Evolutionary conservation across 192 early-diverging fungal genomes (phyloP), one percentile per base, ranked within the genome.

Genomic region (Helicostylum pulchrum): DNA sequence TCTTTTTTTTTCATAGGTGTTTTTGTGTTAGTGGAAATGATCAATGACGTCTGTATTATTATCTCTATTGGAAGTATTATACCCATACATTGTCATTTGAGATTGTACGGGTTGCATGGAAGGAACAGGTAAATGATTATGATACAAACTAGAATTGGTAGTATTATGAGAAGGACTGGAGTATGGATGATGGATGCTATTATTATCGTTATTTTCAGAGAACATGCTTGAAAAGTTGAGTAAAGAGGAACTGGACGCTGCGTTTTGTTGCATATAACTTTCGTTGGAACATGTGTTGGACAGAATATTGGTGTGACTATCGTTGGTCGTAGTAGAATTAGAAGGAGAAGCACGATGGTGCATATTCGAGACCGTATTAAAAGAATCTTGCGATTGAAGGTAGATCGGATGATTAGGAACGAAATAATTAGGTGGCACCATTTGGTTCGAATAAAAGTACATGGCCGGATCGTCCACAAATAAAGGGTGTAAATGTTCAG

Each of bases 391-490:
- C 1, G 30, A n/a, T 34, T 15, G n/a, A 21, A 55, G 50, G 31
- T 54, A 65, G 53, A 66, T 56, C 0, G 39, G 64, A 44, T 66
- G 39, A 31, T 54, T 55, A 0, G 64, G 54, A 26, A 57, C 42
- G 43, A 43, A 55, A 46, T 66, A 66, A 47, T 52, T 17, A 7
- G 17, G 53, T 8, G 54, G 19, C 8, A 53, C 39, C 53, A 65
- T 17, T 20, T 54, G 54, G 32, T 53, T 62, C 10, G 65, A 46
- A 65, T 86, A 87, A 32, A 92, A 69, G 59, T 86, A 90, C 21
- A 81, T 60, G 46, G 79, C 77, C 7, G 89, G 90, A 61, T 92
- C 88, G 30, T 87, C 85, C 53, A 84, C 86, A 62, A 92, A 84
- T 21, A 92, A 79, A 21, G 90, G 90, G 60, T 89, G 85, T 34